Evolutionary conservation across 441 rosid species (phyloP), one percentile per base, ranked within the genome.

Genomic region (Isatis lusitanica): DNA sequence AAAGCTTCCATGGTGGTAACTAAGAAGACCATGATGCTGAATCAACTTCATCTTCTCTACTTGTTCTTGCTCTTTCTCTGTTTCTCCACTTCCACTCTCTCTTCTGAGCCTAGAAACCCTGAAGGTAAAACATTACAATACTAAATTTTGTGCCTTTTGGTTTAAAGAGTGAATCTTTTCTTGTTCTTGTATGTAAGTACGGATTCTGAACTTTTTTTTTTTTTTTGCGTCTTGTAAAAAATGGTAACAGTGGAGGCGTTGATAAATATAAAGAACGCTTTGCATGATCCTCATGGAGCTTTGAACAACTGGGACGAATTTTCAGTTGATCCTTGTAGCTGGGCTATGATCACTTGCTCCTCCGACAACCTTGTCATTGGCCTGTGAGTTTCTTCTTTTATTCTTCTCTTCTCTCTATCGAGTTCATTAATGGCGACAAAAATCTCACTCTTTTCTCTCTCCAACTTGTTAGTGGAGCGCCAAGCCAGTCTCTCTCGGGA

Each of bases 301-400:
- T 75, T 93, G 59, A 85, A 74, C 85, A 91, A 90, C 83, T 91
- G 97, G 97, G 98, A 93, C 38, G 94, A 85, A 33, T 88, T 88
- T 68, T 91, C 97, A 11, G 98, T 93, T 58, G 98, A 91, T 85
- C 98, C 98, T 21, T 93, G 98, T 74, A 93, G 96, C 68, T 93
- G 97, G 98, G 94, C 96, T 59, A 88, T 93, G 97, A 75, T 91
- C 78, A 89, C 90, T 83, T 93, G 97, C 70, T 93, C 97, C 3
- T 30, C 85, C 51, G 98, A 87, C 43, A 88, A 88, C 78, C 90
- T 91, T 61, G 96, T 91, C 76, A 82, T 69, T 73, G 92, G 90
- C 86, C 69, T 93, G 98, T 91, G 70, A 71, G 98, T 82, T 33
- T 58, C 15, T 7, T 58, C 42, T 21, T 44, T 11, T n/a, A 0